phyloP scores from a whole-genome alignment of 225 moss, liverwort and hornwort genomes.

The Bryoerythrophyllum caledonicum region DNA sequence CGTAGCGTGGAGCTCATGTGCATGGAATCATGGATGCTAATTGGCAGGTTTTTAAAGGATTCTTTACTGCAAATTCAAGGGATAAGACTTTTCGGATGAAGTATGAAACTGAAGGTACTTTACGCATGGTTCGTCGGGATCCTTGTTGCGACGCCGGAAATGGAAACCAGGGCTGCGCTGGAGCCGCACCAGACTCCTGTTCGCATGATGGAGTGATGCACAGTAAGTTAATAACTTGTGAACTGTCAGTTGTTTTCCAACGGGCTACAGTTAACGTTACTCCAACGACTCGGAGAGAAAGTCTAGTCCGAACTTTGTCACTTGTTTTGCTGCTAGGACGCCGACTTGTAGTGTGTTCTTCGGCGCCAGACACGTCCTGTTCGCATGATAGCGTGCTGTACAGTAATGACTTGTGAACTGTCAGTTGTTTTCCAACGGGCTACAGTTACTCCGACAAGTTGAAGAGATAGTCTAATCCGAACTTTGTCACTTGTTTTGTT shows the following conservation, averaged over 20 bases:
- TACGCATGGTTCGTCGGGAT: not conserved
- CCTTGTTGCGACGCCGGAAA: conserved; percentile 10
- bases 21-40: not conserved
- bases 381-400: not conserved
- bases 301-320: too few species aligned
- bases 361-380: not conserved
- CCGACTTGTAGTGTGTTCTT: too few species aligned
- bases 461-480: not conserved
- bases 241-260: not conserved
- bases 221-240: too few species aligned
- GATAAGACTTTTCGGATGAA: not conserved
- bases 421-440: not conserved
- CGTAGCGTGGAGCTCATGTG: not conserved
- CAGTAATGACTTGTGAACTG: not conserved
- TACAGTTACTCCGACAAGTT: not conserved
- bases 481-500: too few species aligned
- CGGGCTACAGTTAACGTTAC: conserved; percentile 4
- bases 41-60: not conserved
- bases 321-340: too few species aligned
- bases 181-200: not conserved
- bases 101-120: not conserved
- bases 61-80: not conserved
- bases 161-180: not conserved
- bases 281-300: not conserved
- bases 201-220: not conserved